A percentile compares a stretch with the other conserved stretches of the same genome.
These are phyloP conservation scores for Jatropha curcas DNA, from an alignment of 345 rosid genomes.

Conservation along the genomic window DNA sequence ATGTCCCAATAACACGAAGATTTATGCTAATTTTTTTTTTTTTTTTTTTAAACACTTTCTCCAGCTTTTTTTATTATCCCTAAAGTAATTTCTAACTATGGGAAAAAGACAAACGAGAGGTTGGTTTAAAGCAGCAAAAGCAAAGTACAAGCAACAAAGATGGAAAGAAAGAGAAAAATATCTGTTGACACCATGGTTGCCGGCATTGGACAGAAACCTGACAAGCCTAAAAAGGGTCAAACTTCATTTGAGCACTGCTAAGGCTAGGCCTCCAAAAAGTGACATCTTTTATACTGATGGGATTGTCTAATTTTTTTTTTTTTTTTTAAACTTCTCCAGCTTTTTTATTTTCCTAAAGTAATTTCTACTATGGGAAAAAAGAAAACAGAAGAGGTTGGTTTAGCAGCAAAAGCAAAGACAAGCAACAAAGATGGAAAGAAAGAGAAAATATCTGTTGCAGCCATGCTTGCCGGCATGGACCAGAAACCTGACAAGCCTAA, in stretches of 20 bases:
- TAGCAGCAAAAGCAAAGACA: too few species aligned
- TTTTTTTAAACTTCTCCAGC: background rate
- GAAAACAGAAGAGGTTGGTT: constrained; percentile 55
- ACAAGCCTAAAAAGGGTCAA: constrained; percentile 69
- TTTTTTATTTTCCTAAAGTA: background rate
- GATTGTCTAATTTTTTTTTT: too few species aligned
- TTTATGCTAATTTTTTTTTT: too few species aligned
- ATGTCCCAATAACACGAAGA: too few species aligned
- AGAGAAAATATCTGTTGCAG: constrained; percentile 72
- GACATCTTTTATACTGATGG: constrained; percentile 74
- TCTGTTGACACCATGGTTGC: constrained; percentile 84
- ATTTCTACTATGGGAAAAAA: constrained; percentile 66
- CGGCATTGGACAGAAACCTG: constrained; percentile 75
- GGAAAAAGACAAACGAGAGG: constrained; percentile 68
- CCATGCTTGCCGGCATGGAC: constrained; percentile 86
- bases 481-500: constrained; percentile 71
- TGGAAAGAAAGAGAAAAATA: constrained; percentile 52
- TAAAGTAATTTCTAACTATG: constrained; percentile 40
- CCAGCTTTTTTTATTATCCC: background rate
- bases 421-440: constrained; percentile 28
- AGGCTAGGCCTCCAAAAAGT: constrained; percentile 53
- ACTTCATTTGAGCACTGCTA: constrained; percentile 34
- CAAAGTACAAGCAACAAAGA: background rate
- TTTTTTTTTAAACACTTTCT: background rate
- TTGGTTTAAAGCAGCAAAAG: constrained; percentile 12